Base-by-base conservation (phyloP, 2,329 filamentous ascomycete species). In the Bipolaris gigantea region DNA sequence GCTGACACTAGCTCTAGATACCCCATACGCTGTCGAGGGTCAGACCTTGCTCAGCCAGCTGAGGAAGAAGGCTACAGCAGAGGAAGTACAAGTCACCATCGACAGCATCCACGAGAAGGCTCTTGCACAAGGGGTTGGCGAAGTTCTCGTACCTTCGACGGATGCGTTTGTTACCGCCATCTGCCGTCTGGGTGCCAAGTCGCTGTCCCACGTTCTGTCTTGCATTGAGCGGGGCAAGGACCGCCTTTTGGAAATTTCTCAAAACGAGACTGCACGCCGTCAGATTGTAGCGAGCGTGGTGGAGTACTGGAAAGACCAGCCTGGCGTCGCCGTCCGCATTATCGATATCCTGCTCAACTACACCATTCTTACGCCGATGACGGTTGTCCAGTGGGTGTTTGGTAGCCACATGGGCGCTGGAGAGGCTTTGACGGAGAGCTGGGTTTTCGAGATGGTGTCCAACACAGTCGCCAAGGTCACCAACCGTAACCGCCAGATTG, bases 291-390 rank as follows among this genome's bases (percentile, higher is more conserved):
- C 88, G 5, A 90, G 90, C 4, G 92, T 97, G 35, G 90, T 97
- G 79, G 82, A 87, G 36, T 99, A 97, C 79, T 99, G 94, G 94
- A 84, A 85, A 42, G 88, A 93, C 30, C 93, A 99, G 67, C 92
- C 93, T 0, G 94, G 94, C 55, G 88, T 95, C 39, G 94, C 92
- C 3, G 85, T 97, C 63, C 90, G 89, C 64, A 96, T 99, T 65
- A 84, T 97, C 54, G 93, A 97, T 79, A 97, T 97, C 76, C 83
- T 99, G 5, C 87, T 99, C 64, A 99, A 97, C 77, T 99, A 97
- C 78, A 92, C 90, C 13, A 96, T 99, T 65, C 82, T 99, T 33
- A 92, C 89, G 8, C 94, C 94, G 0, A 80, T 86, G 53, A 88
- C 87, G 15, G 92, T 99, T 25, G 83, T 97, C 43, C 87, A 96